Base-by-base conservation (phyloP, 2,329 filamentous ascomycete genomes). In the Cercospora janseana region DNA sequence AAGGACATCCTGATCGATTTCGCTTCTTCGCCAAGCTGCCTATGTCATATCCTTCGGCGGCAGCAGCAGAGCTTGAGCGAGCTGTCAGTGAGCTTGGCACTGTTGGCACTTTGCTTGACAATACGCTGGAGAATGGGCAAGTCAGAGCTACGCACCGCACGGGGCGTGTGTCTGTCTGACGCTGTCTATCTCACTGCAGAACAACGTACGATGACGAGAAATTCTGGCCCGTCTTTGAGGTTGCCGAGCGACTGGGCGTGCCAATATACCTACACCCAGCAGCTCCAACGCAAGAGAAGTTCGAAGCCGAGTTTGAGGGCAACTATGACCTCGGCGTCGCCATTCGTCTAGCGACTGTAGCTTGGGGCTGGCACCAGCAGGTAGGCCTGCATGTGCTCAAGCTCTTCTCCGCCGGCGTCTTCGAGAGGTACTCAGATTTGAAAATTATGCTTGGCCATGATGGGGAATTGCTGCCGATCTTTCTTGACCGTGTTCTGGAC, bases 361-460 rank as follows among this genome's bases (percentile, higher is more conserved):
- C 69, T 0, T 76, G 71, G 64, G 75, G 75, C 5, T 79, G 77
- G 72, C 79, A 81, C 41, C 63, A 64, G 5, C 71, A 77, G 4
- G 74, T 72, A 1, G 77, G 70, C 0, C 57, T 79, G 20, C 73
- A 76, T 38, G 56, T 79, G 8, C 56, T 80, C 12, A 67, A 70
- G 7, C 69, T 83, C 1, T 81, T 72, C 54, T 72, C 75, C 0
- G 65, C 70, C 0, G 78, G 79, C 1, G 57, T 81, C 2, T 83
- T 83, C 54, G 79, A 81, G 58, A 64, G 69, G 2, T 75, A 73
- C 32, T 78, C 79, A 0, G 65, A 61, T 15, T 60, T 83, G 6
- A 81, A 81, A 58, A 68, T 83, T 31, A 66, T 82, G 3, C 65
- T 80, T 27, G 78, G 78, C 0, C 78, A 80, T 60, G 75, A 79